Evolutionary conservation across 177 flowering plant genomes (phyloP).

Genomic region (Vitis hybrid): DNA sequence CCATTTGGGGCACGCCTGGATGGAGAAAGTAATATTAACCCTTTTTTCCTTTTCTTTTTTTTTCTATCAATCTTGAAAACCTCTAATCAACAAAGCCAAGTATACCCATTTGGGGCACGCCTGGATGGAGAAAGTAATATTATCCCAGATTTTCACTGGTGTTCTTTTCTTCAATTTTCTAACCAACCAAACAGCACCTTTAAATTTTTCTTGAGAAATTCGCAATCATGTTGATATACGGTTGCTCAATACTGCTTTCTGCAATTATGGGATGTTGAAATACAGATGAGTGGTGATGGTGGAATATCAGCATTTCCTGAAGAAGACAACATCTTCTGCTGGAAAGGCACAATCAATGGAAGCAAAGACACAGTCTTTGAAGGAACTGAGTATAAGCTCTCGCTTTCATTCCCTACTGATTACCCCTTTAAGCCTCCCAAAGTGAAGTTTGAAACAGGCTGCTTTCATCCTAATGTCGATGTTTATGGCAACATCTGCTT

Average conservation of each 20-base stretch:
- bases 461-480: constrained; percentile 96
- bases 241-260: too few relatives aligned
- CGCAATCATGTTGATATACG: background rate
- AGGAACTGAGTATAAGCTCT: constrained; percentile 87
- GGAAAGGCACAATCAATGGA: constrained; percentile 92
- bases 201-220: too few relatives aligned
- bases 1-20: too few relatives aligned
- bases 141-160: background rate
- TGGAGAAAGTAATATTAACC: background rate
- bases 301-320: constrained; percentile 93
- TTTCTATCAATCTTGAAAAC: background rate
- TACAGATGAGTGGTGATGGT: constrained; percentile 81
- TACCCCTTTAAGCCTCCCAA: constrained; percentile 96
- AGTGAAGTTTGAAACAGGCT: constrained; percentile 78
- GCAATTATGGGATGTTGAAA: background rate
- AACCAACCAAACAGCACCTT: background rate
- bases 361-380: constrained; percentile 94
- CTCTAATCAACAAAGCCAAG: background rate
- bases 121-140: background rate
- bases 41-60: background rate
- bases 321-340: constrained; percentile 86
- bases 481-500: constrained; percentile 85
- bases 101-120: too few relatives aligned
- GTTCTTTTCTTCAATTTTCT: background rate
- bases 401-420: constrained; percentile 69